phyloP scores from a whole-genome alignment of 1,284 basidiomycete genomes.

The Gymnopus androsaceus region DNA sequence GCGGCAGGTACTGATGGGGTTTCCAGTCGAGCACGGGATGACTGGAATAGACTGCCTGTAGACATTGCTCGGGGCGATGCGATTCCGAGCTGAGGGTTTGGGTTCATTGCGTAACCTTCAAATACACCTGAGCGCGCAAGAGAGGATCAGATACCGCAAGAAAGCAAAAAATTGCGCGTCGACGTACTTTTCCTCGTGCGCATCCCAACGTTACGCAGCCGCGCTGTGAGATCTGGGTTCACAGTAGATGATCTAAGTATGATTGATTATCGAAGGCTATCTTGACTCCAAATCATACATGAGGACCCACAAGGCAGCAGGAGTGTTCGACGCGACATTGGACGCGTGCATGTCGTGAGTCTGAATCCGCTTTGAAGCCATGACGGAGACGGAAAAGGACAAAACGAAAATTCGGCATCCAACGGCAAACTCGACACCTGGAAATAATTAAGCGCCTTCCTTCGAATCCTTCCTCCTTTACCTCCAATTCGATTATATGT shows the following conservation, averaged over 20 bases:
- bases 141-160: conserved; percentile 21
- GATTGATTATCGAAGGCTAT: not conserved
- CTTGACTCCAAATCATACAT: not conserved
- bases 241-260: conserved; percentile 18
- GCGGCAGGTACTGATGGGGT: conserved; percentile 19
- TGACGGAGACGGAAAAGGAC: not conserved
- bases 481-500: too few species aligned
- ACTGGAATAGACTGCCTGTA: conserved; percentile 42
- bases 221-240: conserved; percentile 43
- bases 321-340: conserved; percentile 29
- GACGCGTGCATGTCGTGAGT: conserved; percentile 41
- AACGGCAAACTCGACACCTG: too few species aligned
- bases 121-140: conserved; percentile 45
- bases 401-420: too few species aligned
- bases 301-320: conserved; percentile 10
- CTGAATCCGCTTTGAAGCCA: conserved; percentile 42
- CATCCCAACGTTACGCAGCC: conserved; percentile 47
- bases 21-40: conserved; percentile 42
- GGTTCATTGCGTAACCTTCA: conserved; percentile 49
- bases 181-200: conserved; percentile 52
- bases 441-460: too few species aligned
- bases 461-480: too few species aligned
- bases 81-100: conserved; percentile 26
- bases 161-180: conserved; percentile 3
- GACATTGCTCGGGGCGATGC: conserved; percentile 35